Evolutionary conservation across 768 basidiomycete genomes (phyloP).

Genomic region (Mycena capillaripes): DNA sequence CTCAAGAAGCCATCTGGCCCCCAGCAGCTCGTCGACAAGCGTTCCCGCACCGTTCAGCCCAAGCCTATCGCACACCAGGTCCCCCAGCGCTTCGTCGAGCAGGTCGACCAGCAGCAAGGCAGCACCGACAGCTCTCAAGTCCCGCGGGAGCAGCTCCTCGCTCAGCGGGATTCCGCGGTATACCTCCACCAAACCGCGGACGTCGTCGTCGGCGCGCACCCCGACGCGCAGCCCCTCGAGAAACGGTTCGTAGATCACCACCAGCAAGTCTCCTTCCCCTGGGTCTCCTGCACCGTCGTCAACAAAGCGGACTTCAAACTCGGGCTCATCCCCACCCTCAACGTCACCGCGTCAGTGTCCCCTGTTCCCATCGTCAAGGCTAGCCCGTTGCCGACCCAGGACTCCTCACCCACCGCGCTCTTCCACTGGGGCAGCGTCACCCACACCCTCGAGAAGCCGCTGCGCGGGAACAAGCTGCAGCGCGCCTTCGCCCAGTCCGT

Average conservation of each 20-base stretch:
- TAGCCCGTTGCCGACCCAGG: background rate
- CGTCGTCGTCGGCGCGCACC: background rate
- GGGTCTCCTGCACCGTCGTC: background rate
- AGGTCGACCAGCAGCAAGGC: background rate
- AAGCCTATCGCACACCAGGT: background rate
- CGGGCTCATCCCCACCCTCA: no score
- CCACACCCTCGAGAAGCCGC: background rate
- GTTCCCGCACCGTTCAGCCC: background rate
- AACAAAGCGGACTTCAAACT: background rate
- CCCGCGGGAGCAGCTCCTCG: no score
- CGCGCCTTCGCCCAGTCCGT: background rate
- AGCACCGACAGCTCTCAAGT: background rate
- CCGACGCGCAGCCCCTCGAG: background rate
- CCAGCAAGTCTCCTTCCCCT: background rate
- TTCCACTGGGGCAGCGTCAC: background rate
- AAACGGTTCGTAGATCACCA: no score
- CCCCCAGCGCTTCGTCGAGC: background rate
- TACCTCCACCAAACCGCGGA: background rate
- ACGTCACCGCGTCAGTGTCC: no score
- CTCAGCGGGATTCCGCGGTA: background rate
- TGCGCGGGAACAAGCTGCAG: background rate
- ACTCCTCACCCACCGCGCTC: background rate
- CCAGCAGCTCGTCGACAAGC: background rate
- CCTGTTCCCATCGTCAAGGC: no score
- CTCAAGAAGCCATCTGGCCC: background rate